A percentile compares a stretch with the other conserved stretches of the same genome.
Conservation (phyloP, 176 grass and related monocot species). For the Bothriochloa decipiens region DNA sequence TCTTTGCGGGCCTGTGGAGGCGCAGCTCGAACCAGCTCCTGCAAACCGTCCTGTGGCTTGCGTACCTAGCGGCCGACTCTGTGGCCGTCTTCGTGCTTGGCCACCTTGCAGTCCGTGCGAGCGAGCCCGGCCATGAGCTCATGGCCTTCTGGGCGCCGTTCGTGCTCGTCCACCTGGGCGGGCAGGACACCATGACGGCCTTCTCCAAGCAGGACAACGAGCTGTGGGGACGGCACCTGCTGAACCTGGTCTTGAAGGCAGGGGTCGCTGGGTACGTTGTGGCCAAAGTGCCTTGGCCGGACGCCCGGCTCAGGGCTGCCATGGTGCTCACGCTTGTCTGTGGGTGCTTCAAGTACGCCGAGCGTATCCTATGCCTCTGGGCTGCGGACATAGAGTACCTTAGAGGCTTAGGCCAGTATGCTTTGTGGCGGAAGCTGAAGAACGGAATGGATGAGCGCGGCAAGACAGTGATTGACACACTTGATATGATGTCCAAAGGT, state of each 20-base stretch:
- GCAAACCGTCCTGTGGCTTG: background rate
- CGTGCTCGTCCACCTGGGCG: background rate
- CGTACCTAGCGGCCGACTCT: background rate
- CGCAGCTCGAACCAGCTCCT: rapidly evolving
- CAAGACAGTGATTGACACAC: too few species aligned
- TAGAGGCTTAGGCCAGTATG: too few species aligned
- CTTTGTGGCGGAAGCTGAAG: too few species aligned
- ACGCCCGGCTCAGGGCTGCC: background rate
- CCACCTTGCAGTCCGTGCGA: background rate
- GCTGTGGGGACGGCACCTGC: background rate
- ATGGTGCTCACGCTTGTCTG: background rate
- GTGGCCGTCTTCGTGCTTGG: background rate
- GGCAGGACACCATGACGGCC: background rate
- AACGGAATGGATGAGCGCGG: too few species aligned
- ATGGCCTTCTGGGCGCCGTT: background rate
- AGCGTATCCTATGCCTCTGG: rapidly evolving
- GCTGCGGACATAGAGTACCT: too few species aligned
- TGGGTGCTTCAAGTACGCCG: background rate
- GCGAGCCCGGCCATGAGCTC: background rate
- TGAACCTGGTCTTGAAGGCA: background rate
- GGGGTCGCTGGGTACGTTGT: background rate
- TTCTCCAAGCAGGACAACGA: background rate
- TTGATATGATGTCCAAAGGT: too few species aligned
- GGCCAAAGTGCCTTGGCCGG: background rate
- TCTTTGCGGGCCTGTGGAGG: background rate